phyloP scores from a whole-genome alignment of 129 eudicot species.

The Flaveria linearis region DNA sequence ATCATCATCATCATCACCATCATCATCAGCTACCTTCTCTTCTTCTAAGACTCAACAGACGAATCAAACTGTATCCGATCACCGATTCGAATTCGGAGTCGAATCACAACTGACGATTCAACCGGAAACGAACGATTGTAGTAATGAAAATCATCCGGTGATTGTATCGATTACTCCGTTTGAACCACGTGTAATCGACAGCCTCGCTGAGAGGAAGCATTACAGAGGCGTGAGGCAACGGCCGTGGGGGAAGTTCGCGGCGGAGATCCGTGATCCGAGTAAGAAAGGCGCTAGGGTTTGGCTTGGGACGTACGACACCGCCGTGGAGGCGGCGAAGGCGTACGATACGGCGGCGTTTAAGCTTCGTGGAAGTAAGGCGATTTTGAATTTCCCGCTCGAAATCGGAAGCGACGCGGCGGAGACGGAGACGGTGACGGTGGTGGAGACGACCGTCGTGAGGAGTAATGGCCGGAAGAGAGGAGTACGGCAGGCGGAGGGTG shows the following conservation, averaged over 20 bases:
- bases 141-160: conserved; percentile 7
- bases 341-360: conserved; percentile 64
- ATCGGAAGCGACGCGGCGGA: conserved; percentile 34
- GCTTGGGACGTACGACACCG: conserved; percentile 54
- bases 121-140: conserved; percentile 10
- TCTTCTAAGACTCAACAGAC: conserved; percentile 11
- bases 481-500: conserved; percentile 34
- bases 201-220: conserved; percentile 14
- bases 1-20: neutral
- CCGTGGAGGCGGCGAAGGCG: conserved; percentile 65
- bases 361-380: conserved; percentile 60
- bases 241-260: conserved; percentile 74
- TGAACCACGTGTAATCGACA: neutral
- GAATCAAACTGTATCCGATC: conserved; percentile 7
- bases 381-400: conserved; percentile 56
- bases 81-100: neutral
- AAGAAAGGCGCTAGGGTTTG: conserved; percentile 41
- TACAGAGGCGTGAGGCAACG: conserved; percentile 69
- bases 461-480: conserved; percentile 28
- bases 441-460: conserved; percentile 23
- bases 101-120: neutral
- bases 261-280: conserved; percentile 61
- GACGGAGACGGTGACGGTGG: conserved; percentile 22
- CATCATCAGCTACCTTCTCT: neutral
- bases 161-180: neutral